A percentile compares a stretch with the other conserved stretches of the same genome.
Evolutionary conservation across 495 filamentous ascomycete genomes (phyloP).

Genomic region (Penicillium cinerascens): DNA sequence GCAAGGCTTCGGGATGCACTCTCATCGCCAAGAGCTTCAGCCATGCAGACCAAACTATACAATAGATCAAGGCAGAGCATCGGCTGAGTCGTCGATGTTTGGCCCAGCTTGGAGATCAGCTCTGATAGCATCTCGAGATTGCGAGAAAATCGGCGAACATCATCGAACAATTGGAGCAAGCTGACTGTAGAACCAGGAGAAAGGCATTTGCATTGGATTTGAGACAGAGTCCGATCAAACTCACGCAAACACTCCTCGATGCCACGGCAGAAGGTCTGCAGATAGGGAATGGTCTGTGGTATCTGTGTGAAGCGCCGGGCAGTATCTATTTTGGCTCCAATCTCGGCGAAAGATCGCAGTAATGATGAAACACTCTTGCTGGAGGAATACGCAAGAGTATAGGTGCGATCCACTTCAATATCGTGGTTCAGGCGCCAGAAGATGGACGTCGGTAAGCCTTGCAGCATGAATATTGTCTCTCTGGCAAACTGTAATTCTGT

Average conservation of each 20-base stretch:
- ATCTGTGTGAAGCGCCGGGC: slow-evolving; percentile 44
- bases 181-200: slow-evolving; percentile 35
- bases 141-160: slow-evolving; percentile 50
- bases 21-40: slow-evolving; percentile 65
- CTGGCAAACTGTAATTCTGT: slow-evolving; percentile 73
- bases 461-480: slow-evolving; percentile 81
- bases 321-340: slow-evolving; percentile 43
- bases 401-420: slow-evolving; percentile 35
- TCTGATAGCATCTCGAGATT: slow-evolving; percentile 54
- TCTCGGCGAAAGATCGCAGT: slow-evolving; percentile 38
- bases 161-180: slow-evolving; percentile 59
- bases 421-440: slow-evolving; percentile 49
- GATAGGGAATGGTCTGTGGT: slow-evolving; percentile 40
- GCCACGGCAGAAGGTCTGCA: slow-evolving; percentile 55
- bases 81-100: slow-evolving; percentile 28
- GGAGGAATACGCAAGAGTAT: slow-evolving; percentile 39
- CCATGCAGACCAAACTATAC: slow-evolving; percentile 61
- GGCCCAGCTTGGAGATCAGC: slow-evolving; percentile 33
- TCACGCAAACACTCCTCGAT: slow-evolving; percentile 38
- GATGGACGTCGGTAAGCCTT: slow-evolving; percentile 70
- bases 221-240: slow-evolving; percentile 45
- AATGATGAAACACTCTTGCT: slow-evolving; percentile 35
- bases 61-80: slow-evolving; percentile 70
- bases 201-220: slow-evolving; percentile 42
- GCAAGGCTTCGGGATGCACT: slow-evolving; percentile 57